Percentiles rank a stretch among this genome's conserved stretches.
Evolutionary conservation across 805 yeast species (phyloP).

Genomic region (Cyberlindnera bimundalis): DNA sequence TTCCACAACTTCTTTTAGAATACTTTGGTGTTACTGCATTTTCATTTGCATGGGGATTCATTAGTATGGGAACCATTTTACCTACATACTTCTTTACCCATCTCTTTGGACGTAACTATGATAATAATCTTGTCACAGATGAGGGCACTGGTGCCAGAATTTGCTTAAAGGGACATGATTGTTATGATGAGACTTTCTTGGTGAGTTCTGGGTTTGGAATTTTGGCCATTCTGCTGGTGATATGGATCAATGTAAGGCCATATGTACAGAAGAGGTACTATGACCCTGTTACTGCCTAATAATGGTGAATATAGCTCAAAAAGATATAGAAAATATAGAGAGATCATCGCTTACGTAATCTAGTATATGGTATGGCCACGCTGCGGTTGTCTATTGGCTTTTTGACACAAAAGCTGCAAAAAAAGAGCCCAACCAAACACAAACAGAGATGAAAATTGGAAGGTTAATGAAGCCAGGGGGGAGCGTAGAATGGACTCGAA

Average conservation of each 20-base stretch:
- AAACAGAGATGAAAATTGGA: too few relatives aligned
- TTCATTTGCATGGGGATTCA: conserved; percentile 71
- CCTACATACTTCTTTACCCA: conserved; percentile 59
- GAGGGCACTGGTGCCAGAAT: conserved; percentile 11
- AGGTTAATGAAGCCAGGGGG: too few relatives aligned
- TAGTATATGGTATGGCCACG: neutral
- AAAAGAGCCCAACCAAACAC: too few relatives aligned
- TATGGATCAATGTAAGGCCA: conserved; percentile 20
- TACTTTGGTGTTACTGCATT: conserved; percentile 65
- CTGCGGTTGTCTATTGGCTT: too few relatives aligned
- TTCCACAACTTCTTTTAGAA: conserved; percentile 76
- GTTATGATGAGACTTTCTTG: conserved; percentile 41
- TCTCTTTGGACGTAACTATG: conserved; percentile 63
- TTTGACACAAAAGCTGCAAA: conserved; percentile 1
- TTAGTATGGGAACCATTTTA: conserved; percentile 62
- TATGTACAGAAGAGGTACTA: conserved; percentile 6
- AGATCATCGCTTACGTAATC: neutral
- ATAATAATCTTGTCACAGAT: conserved; percentile 34
- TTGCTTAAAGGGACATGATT: conserved; percentile 27
- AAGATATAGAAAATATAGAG: neutral
- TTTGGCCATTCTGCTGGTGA: conserved; percentile 11
- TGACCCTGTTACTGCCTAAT: neutral
- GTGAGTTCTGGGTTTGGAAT: conserved; percentile 33
- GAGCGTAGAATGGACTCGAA: too few relatives aligned
- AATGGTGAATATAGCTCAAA: too few relatives aligned